Evolutionary conservation across 768 basidiomycete species (phyloP).

Genomic region (Suillus paluster): DNA sequence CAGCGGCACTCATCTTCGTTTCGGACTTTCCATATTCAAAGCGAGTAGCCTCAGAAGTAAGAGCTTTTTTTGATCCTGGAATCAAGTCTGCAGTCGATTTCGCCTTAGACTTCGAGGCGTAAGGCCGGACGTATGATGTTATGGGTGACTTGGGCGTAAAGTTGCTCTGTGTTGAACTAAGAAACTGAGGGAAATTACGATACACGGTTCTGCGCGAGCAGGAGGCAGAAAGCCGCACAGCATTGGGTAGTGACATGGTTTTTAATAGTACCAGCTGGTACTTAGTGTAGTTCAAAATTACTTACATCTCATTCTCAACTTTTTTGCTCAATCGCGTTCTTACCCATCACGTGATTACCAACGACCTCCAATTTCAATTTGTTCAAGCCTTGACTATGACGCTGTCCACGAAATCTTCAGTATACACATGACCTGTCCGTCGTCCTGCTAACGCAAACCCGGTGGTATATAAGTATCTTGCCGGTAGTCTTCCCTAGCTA

Average conservation of each 20-base stretch:
- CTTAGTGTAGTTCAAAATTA: too few relatives aligned
- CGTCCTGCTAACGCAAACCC: too few relatives aligned
- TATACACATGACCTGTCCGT: too few relatives aligned
- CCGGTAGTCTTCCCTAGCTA: too few relatives aligned
- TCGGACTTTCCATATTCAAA: conserved; percentile 68
- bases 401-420: too few relatives aligned
- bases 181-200: background rate
- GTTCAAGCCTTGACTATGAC: too few relatives aligned
- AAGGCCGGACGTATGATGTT: conserved; percentile 19
- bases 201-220: background rate
- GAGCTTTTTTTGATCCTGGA: conserved; percentile 68
- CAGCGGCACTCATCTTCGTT: conserved; percentile 60
- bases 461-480: too few relatives aligned
- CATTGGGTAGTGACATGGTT: conserved; percentile 9
- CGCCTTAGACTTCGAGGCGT: conserved; percentile 33
- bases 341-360: too few relatives aligned
- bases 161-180: background rate
- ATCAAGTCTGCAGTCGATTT: conserved; percentile 63
- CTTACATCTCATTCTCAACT: too few relatives aligned
- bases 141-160: background rate
- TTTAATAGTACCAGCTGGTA: too few relatives aligned
- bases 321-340: too few relatives aligned
- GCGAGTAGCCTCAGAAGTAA: conserved; percentile 55
- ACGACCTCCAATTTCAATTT: too few relatives aligned
- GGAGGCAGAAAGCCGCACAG: background rate